Percentiles rank a stretch among this genome's conserved stretches.
Conservation (phyloP, 2,329 filamentous ascomycete genomes). For the Penicillium sp. region DNA sequence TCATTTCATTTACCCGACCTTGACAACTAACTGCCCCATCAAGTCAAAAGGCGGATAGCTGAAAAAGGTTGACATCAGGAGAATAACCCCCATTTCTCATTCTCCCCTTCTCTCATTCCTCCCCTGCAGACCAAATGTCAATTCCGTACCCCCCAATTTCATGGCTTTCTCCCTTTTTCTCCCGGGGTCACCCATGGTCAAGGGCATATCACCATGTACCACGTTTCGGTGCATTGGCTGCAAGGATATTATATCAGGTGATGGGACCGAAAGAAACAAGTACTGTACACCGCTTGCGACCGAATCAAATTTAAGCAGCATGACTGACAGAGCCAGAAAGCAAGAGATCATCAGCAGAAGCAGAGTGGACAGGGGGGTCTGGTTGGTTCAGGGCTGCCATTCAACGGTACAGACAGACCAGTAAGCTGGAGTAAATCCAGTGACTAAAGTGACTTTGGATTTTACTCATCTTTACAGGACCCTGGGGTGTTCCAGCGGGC, state of each 20-base stretch:
- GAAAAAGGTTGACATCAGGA: neutral
- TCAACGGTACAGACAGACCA: neutral
- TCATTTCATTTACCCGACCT: neutral
- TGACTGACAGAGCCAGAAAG: neutral
- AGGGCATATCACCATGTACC: slow-evolving; percentile 34
- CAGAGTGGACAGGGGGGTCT: neutral
- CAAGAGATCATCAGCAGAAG: neutral
- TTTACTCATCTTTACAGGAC: slow-evolving; percentile 4
- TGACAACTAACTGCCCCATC: neutral
- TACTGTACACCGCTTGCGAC: slow-evolving; percentile 6
- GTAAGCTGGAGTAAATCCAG: neutral
- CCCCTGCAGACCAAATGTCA: slow-evolving; percentile 26
- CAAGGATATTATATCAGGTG: slow-evolving; percentile 29
- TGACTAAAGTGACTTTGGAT: neutral
- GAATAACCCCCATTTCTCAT: neutral
- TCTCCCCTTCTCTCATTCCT: neutral
- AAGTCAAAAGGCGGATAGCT: neutral
- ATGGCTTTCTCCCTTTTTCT: neutral
- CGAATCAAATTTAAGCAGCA: neutral
- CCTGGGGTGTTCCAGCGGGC: slow-evolving; percentile 5
- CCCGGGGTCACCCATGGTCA: slow-evolving; percentile 26
- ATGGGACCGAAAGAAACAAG: slow-evolving; percentile 8
- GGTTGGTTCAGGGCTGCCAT: neutral
- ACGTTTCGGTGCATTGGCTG: slow-evolving; percentile 33
- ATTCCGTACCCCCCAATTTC: neutral